phyloP scores from a whole-genome alignment of 768 basidiomycete genomes.

The Amanita brunnescens region DNA sequence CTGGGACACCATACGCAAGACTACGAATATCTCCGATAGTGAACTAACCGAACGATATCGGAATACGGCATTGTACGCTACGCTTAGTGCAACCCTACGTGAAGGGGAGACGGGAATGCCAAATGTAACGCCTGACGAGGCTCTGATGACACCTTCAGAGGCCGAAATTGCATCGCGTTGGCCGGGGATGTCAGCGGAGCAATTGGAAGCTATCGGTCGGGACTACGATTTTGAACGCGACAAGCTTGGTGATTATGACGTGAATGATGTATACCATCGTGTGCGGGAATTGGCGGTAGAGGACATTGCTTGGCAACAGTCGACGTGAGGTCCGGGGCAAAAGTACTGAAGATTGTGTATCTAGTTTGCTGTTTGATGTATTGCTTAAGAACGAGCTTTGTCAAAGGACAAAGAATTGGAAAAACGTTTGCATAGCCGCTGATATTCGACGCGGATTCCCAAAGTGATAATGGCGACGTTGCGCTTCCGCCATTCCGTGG shows the following conservation, averaged over 20 bases:
- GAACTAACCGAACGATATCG: constrained; percentile 67
- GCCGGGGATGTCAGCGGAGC: constrained; percentile 63
- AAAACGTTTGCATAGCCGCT: constrained; percentile 29
- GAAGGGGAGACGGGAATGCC: constrained; percentile 35
- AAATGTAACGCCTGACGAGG: constrained; percentile 47
- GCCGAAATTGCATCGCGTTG: constrained; percentile 63
- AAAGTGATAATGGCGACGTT: constrained; percentile 50
- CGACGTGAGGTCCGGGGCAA: not conserved
- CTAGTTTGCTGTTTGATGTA: constrained; percentile 5
- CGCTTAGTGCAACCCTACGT: constrained; percentile 43
- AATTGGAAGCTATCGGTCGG: constrained; percentile 45
- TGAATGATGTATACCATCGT: constrained; percentile 55
- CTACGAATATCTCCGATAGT: constrained; percentile 66
- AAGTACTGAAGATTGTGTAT: constrained; percentile 4
- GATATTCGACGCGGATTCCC: constrained; percentile 47
- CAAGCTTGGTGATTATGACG: constrained; percentile 43
- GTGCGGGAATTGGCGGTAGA: constrained; percentile 54
- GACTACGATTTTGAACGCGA: constrained; percentile 62
- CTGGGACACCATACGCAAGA: constrained; percentile 72
- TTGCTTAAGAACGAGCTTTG: constrained; percentile 12
- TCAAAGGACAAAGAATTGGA: constrained; percentile 16
- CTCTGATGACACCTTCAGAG: constrained; percentile 47
- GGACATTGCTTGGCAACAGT: constrained; percentile 31
- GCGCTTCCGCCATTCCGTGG: constrained; percentile 55
- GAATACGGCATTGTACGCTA: constrained; percentile 65